A percentile compares a stretch with the other conserved stretches of the same genome.
These are phyloP conservation scores for Calonectria crousiana DNA, from an alignment of 2,329 filamentous ascomycete species.

Conservation along the genomic window DNA sequence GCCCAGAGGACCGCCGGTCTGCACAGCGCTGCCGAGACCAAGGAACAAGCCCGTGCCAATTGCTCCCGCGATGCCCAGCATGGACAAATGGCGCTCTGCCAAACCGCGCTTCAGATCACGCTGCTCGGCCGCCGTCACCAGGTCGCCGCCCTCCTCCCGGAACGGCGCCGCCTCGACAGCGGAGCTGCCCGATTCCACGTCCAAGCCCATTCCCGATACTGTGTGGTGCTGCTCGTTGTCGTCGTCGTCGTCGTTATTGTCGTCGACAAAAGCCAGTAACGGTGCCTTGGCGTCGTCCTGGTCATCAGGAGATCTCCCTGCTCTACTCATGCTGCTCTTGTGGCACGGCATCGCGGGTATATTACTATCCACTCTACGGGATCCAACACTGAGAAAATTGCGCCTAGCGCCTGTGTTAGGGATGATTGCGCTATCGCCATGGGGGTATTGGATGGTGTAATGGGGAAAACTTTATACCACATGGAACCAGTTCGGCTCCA, in stretches of 20 bases:
- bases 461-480: constrained; percentile 5
- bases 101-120: constrained; percentile 41
- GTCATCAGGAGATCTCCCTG: background rate
- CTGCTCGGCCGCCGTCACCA: constrained; percentile 41
- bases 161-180: background rate
- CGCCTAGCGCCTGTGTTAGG: constrained; percentile 19
- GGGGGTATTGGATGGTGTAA: constrained; percentile 18
- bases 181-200: constrained; percentile 17
- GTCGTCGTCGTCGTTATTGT: background rate
- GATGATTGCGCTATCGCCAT: constrained; percentile 24
- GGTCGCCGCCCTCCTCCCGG: constrained; percentile 29
- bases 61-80: constrained; percentile 66
- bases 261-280: constrained; percentile 18
- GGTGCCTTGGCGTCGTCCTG: constrained; percentile 17
- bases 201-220: constrained; percentile 9
- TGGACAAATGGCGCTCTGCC: constrained; percentile 56
- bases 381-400: background rate
- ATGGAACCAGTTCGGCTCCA: constrained; percentile 2
- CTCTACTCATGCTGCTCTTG: constrained; percentile 5
- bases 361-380: background rate
- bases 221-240: background rate
- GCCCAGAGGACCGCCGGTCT: constrained; percentile 51
- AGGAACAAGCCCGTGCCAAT: constrained; percentile 57
- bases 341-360: background rate
- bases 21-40: constrained; percentile 57